These are phyloP conservation scores for Arthrinium phaeospermum DNA, from an alignment of 2,329 filamentous ascomycete genomes.

Conservation along the genomic window DNA sequence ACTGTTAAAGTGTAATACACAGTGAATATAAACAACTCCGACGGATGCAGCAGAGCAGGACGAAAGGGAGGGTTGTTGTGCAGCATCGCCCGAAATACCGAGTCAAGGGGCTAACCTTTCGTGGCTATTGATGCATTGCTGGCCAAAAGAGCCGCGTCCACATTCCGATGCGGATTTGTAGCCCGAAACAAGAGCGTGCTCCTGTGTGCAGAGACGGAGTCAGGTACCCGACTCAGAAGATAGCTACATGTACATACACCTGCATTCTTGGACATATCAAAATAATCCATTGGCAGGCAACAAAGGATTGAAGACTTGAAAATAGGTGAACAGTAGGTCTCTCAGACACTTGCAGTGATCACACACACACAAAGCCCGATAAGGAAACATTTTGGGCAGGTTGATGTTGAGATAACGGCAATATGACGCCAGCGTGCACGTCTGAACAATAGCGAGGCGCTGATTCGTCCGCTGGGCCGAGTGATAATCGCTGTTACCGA, in stretches of 20 bases:
- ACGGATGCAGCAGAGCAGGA: background rate
- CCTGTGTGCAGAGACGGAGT: conserved; percentile 2
- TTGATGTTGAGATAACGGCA: conserved; percentile 12
- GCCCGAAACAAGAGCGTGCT: conserved; percentile 10
- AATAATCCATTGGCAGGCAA: background rate
- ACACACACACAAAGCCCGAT: conserved; percentile 2
- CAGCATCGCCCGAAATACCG: background rate
- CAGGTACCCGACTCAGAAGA: background rate
- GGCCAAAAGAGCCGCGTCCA: conserved; percentile 9
- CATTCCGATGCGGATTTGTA: conserved; percentile 11
- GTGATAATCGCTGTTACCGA: conserved; percentile 20
- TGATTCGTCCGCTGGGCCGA: conserved; percentile 43
- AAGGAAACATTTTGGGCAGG: conserved; percentile 6
- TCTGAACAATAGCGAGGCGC: conserved; percentile 21
- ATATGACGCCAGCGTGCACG: conserved; percentile 12
- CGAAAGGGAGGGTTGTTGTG: background rate
- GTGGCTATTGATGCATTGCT: conserved; percentile 4
- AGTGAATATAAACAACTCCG: background rate
- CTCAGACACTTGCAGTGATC: background rate
- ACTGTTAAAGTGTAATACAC: background rate
- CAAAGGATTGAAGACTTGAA: background rate
- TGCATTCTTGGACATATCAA: background rate
- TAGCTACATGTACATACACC: background rate
- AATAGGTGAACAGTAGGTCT: background rate
- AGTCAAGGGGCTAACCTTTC: conserved; percentile 8